These are phyloP conservation scores for Endogone sp. DNA, from an alignment of 192 early-diverging fungal species.

Conservation along the genomic window DNA sequence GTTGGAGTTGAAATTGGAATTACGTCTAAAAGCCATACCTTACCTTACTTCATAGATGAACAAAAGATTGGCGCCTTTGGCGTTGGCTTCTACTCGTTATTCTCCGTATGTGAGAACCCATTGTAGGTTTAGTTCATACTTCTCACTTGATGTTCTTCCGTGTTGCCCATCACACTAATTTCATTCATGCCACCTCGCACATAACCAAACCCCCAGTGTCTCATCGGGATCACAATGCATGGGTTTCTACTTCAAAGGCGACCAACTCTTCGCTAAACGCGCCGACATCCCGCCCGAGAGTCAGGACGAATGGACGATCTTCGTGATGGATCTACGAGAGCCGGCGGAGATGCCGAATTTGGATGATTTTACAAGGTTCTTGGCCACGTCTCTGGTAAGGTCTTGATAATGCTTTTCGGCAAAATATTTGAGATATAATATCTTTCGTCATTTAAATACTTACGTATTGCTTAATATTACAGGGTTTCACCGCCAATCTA, in stretches of 20 bases:
- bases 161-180: not conserved
- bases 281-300: slow-evolving; percentile 43
- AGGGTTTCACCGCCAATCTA: slow-evolving; percentile 79
- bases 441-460: slow-evolving; percentile 6
- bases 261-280: slow-evolving; percentile 81
- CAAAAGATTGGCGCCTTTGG: slow-evolving; percentile 78
- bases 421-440: not conserved
- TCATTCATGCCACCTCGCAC: not conserved
- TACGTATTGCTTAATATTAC: slow-evolving; percentile 21
- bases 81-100: slow-evolving; percentile 85
- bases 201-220: slow-evolving; percentile 37
- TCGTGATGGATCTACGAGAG: slow-evolving; percentile 74
- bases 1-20: too few relatives aligned
- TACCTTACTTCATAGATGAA: slow-evolving; percentile 29
- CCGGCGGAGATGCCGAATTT: slow-evolving; percentile 66
- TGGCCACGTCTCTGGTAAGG: slow-evolving; percentile 53
- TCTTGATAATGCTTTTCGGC: not conserved
- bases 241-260: slow-evolving; percentile 87
- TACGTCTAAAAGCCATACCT: slow-evolving; percentile 24
- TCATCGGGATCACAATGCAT: slow-evolving; percentile 72
- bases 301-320: slow-evolving; percentile 60
- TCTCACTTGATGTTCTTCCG: not conserved
- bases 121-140: slow-evolving; percentile 47
- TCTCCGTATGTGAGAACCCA: slow-evolving; percentile 86
- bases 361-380: slow-evolving; percentile 59